Evolutionary conservation across 441 rosid genomes (phyloP), one percentile per base, ranked within the genome.

Genomic region (Gossypium lobatum): DNA sequence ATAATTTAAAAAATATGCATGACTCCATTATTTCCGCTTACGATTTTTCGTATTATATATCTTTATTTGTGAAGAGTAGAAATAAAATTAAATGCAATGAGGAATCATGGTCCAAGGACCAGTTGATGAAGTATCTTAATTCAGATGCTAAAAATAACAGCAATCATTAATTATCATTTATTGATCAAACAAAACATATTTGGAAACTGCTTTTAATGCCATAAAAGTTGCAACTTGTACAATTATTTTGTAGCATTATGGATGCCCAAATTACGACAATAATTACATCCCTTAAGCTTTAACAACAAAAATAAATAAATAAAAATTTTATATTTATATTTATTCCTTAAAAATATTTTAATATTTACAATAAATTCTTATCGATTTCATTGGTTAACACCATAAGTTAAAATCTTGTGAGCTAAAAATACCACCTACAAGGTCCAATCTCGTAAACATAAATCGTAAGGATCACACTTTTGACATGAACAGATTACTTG

Each of bases 61-160:
- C 39, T 14, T 17, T 13, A 46, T 17, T 37, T 16, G 26, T 31
- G n/a, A 34, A 63, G 17, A 34, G 50, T 34, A 17, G n/a, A 17
- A 34, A 50, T 37, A 21, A 3, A 20, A 57, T 9, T 20, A 57
- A 21, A 20, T 20, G 57, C 34, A 46, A 46, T 6, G 13, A 13
- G 26, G 25, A 25, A 3, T 42, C 37, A 6, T 45, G 14, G 23
- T 18, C 14, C 14, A 11, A 25, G 58, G 8, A 31, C 42, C 58
- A 67, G 28, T 67, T 67, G 42, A 25, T 67, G 58, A 25, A 67
- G 23, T 67, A 67, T 67, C 58, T 23, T 45, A 48, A 67, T 39
- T 48, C 71, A 3, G 0, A 16, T 67, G 71, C 71, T n/a, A 25
- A 67, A 66, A 23, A 6, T 37, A 37, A 37, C 42, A 48, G n/a